Evolutionary conservation across 2,329 filamentous ascomycete genomes (phyloP).

Genomic region (Pestalotiopsis sp.): DNA sequence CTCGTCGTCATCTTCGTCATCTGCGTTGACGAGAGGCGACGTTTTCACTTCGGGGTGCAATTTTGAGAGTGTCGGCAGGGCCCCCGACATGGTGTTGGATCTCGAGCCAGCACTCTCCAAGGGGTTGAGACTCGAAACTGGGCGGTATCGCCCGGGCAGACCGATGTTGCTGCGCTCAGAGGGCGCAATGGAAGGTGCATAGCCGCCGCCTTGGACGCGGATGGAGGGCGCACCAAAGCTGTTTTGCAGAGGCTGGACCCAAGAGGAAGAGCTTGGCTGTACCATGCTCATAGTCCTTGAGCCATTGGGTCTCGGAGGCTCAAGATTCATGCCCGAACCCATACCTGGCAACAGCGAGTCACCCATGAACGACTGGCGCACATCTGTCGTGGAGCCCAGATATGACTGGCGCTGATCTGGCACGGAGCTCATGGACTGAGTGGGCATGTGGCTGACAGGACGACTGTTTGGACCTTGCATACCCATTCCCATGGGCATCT

Average conservation of each 20-base stretch:
- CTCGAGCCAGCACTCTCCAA: slow-evolving; percentile 33
- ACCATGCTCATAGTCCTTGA: slow-evolving; percentile 83
- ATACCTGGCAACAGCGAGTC: slow-evolving; percentile 35
- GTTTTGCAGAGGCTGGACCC: slow-evolving; percentile 49
- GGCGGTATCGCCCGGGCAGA: slow-evolving; percentile 85
- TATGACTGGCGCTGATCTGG: slow-evolving; percentile 24
- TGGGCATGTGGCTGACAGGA: slow-evolving; percentile 41
- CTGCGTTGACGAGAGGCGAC: slow-evolving; percentile 41
- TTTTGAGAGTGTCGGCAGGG: slow-evolving; percentile 39
- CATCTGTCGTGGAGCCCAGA: background rate
- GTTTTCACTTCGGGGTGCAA: slow-evolving; percentile 41
- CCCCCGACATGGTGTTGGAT: slow-evolving; percentile 47
- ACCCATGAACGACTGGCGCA: slow-evolving; percentile 31
- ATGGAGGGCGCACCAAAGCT: slow-evolving; percentile 53
- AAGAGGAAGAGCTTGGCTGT: slow-evolving; percentile 65
- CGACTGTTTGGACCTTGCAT: slow-evolving; percentile 27
- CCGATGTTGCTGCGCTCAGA: slow-evolving; percentile 95
- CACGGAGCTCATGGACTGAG: slow-evolving; percentile 47
- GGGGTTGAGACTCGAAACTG: slow-evolving; percentile 70
- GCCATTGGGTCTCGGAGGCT: slow-evolving; percentile 45
- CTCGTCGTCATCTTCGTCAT: slow-evolving; percentile 66
- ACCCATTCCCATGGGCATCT: slow-evolving; percentile 19
- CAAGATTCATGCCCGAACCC: slow-evolving; percentile 46
- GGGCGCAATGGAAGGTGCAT: slow-evolving; percentile 89
- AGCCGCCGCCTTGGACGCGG: slow-evolving; percentile 57